Evolutionary conservation across 352 stramenopile genomes (phyloP), one percentile per base, ranked within the genome.

Genomic region (Thalassiosira sp.): DNA sequence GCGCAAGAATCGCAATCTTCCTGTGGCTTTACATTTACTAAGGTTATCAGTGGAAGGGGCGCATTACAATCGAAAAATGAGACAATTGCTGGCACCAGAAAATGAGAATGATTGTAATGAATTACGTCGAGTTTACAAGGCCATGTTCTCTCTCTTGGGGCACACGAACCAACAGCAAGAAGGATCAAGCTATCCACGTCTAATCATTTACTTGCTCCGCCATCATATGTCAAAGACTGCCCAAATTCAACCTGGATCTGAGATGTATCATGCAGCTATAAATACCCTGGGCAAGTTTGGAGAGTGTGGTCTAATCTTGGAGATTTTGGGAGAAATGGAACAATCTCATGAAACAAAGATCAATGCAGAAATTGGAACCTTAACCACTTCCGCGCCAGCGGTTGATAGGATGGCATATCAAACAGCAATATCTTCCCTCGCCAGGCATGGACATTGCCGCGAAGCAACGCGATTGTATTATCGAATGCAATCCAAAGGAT

Each of bases 361-460:
- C 27, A 24, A 16, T 31, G 40, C 16, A 28, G 16, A 13, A 3
- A 45, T 28, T 18, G 16, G 15, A 18, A 31, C 60, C 13, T 48
- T 40, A n/a, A 52, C 31, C 15, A 15, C 33, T 3, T 42, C 49
- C 46, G 11, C 25, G 49, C 42, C 59, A 27, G 35, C 58, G 28
- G 59, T 67, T n/a, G 58, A 72, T 46, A 61, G 22, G 40, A 76
- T 76, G 72, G 43, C 56, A 5, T 81, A 81, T 69, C 72, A 81
- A 72, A 76, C 66, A 45, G 72, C 58, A 1, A 81, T 81, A 53
- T 71, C 72, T 22, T 72, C 72, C 18, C 65, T 81, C 0, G 52
- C 72, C 1, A 74, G 67, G 61, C 31, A 61, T 42, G 60, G 59
- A 5, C 3, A 72, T 68, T 68, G 60, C 27, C 6, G 60, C 0